Percentiles rank a stretch among this genome's conserved stretches.
phyloP scores from a whole-genome alignment of 768 basidiomycete species.

The Boletus rubropictus region DNA sequence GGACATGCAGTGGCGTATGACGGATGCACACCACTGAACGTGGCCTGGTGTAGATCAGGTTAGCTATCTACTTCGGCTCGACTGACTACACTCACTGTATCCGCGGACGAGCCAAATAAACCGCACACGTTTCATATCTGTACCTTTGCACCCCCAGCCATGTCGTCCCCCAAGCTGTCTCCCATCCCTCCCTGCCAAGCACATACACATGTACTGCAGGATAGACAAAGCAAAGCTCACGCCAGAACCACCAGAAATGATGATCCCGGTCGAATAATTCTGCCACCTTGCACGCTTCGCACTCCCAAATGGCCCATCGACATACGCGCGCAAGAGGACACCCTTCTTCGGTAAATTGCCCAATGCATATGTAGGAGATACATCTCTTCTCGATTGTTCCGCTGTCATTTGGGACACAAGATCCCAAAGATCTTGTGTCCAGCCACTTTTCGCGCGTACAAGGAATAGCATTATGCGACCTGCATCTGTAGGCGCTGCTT shows the following conservation, averaged over 20 bases:
- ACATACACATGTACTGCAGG: conserved; percentile 56
- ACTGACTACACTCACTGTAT: conserved; percentile 46
- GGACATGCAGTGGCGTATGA: conserved; percentile 55
- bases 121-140: conserved; percentile 49
- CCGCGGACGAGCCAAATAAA: conserved; percentile 78
- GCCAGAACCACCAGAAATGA: conserved; percentile 70
- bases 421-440: conserved; percentile 64
- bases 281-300: conserved; percentile 55
- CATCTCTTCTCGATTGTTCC: conserved; percentile 30
- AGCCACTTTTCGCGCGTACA: conserved; percentile 63
- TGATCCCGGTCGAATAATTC: conserved; percentile 49
- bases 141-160: conserved; percentile 38
- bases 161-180: conserved; percentile 40
- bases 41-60: conserved; percentile 43
- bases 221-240: conserved; percentile 67
- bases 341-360: conserved; percentile 37
- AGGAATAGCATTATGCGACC: conserved; percentile 59
- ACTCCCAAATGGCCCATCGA: conserved; percentile 71
- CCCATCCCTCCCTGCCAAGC: conserved; percentile 52
- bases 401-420: conserved; percentile 37
- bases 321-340: conserved; percentile 48
- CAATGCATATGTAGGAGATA: background rate
- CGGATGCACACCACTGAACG: conserved; percentile 69
- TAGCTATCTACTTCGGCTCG: background rate
- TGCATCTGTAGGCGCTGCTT: conserved; percentile 36